phyloP scores from a whole-genome alignment of 257 asterid genomes.

The Capsicum rhomboideum region DNA sequence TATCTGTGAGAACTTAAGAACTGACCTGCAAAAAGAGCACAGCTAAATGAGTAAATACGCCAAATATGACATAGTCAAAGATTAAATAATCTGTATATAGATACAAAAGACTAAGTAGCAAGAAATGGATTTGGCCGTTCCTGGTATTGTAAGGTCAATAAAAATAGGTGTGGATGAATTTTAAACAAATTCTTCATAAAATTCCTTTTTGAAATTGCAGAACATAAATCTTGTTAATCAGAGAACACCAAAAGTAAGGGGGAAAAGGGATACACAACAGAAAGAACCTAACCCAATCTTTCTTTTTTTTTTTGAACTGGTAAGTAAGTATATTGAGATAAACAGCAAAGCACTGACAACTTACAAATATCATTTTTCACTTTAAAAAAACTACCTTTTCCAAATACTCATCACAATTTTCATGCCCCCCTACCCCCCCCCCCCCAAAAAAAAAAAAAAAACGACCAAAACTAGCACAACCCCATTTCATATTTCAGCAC shows the following conservation, averaged over 20 bases:
- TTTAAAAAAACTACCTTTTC: too few species aligned
- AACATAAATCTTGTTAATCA: background rate
- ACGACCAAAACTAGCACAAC: background rate
- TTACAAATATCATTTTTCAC: too few species aligned
- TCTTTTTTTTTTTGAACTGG: background rate
- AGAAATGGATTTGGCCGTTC: background rate
- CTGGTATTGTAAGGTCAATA: background rate
- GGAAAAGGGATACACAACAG: background rate
- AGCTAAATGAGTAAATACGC: background rate
- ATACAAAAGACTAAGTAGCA: background rate
- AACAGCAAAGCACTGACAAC: background rate
- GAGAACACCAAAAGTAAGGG: background rate
- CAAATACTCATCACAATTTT: too few species aligned
- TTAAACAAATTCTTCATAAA: background rate
- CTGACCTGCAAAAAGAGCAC: background rate
- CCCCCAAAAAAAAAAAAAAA: background rate
- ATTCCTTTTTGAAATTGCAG: background rate
- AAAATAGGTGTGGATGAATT: background rate
- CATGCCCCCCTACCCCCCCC: too few species aligned
- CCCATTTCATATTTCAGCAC: background rate
- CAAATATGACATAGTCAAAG: background rate
- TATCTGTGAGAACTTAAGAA: background rate
- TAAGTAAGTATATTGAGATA: background rate
- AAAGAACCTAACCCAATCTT: background rate
- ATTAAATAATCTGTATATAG: background rate